Percentiles rank a stretch among this genome's conserved stretches.
These are phyloP conservation scores for Quercus mongolica DNA, from an alignment of 306 rosid genomes.

Conservation along the genomic window DNA sequence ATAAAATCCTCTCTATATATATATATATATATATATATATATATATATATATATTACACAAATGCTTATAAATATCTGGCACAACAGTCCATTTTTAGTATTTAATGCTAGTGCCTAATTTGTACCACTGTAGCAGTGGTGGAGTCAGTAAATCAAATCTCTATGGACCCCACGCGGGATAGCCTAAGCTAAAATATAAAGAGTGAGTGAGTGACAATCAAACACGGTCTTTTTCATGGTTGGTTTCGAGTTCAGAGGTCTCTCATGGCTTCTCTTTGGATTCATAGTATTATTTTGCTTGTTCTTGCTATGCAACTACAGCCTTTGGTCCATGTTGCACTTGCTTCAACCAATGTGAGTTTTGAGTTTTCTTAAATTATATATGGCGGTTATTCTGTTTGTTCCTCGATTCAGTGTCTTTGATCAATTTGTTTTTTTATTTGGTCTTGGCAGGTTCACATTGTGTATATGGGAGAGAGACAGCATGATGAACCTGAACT, in stretches of 20 bases:
- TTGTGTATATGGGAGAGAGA: conserved; percentile 55
- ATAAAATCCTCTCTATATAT: no score
- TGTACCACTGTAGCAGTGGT: background rate
- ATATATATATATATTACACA: no score
- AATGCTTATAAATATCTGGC: no score
- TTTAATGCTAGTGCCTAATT: background rate
- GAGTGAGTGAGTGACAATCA: background rate
- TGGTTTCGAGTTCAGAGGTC: background rate
- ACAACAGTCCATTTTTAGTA: background rate
- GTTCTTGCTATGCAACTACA: conserved; percentile 27
- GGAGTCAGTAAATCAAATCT: background rate
- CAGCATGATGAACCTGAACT: conserved; percentile 30
- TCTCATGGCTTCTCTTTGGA: conserved; percentile 39
- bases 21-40: no score
- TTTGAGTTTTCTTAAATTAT: background rate
- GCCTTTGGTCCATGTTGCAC: conserved; percentile 22
- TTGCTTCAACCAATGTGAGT: conserved; percentile 47
- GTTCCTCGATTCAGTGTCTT: background rate
- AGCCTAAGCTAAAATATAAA: background rate
- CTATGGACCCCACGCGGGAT: background rate
- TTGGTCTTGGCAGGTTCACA: conserved; percentile 43
- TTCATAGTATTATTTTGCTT: conserved; percentile 10
- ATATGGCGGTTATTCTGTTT: background rate
- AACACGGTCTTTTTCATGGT: background rate
- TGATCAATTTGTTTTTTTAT: background rate